phyloP scores from a whole-genome alignment of 208 protist species.

The Acanthamoeba lenticulata region DNA sequence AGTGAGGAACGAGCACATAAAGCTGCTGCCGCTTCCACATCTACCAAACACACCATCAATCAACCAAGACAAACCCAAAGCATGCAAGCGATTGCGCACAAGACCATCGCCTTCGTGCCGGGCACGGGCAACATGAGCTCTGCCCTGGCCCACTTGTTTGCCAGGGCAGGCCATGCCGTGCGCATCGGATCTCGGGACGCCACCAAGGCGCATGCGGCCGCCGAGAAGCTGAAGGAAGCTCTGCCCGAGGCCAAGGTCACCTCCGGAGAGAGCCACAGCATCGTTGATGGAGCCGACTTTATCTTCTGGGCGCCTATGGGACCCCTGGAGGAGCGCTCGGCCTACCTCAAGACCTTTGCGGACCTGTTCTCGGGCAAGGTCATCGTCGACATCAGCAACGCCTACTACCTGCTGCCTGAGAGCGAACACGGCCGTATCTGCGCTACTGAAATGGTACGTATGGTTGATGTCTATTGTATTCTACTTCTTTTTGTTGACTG shows the following conservation, averaged over 20 bases:
- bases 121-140: slow-evolving; percentile 5
- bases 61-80: background rate
- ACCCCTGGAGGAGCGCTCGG: background rate
- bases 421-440: background rate
- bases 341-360: slow-evolving; percentile 1
- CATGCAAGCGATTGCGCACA: background rate
- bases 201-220: background rate
- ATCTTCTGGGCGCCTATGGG: background rate
- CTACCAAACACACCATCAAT: too few species aligned
- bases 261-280: background rate
- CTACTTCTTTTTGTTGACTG: background rate
- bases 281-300: background rate
- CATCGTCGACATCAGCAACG: background rate
- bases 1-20: too few species aligned
- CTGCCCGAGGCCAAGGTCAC: background rate
- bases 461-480: background rate
- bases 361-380: background rate
- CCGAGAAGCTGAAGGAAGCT: background rate
- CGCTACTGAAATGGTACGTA: background rate
- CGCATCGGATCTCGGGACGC: background rate
- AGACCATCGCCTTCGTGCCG: background rate
- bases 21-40: too few species aligned
- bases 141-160: background rate
- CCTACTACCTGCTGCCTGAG: background rate
- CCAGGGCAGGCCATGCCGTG: background rate